A percentile compares a stretch with the other conserved stretches of the same genome.
phyloP scores from a whole-genome alignment of 495 filamentous ascomycete genomes.

The Cercophora scortea region DNA sequence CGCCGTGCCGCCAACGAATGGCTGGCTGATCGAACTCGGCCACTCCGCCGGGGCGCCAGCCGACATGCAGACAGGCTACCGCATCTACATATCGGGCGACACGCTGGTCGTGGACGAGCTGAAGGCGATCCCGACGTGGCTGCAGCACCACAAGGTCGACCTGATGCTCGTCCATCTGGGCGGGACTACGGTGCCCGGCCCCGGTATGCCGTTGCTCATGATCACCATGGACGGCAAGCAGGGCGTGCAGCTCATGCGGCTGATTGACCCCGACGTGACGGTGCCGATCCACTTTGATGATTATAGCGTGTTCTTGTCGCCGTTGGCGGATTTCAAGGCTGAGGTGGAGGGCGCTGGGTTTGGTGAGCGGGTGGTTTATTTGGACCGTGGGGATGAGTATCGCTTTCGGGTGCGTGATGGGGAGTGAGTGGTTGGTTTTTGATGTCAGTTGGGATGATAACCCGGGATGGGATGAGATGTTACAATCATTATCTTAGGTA shows the following conservation, averaged over 20 bases:
- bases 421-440: not conserved
- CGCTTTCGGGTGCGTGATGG: conserved; percentile 37
- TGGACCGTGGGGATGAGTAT: conserved; percentile 55
- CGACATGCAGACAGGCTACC: conserved; percentile 42
- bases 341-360: conserved; percentile 46
- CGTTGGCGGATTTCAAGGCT: conserved; percentile 52
- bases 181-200: conserved; percentile 57
- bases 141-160: conserved; percentile 46
- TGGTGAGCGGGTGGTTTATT: conserved; percentile 47
- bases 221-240: conserved; percentile 67
- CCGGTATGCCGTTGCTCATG: conserved; percentile 51
- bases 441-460: too few species aligned
- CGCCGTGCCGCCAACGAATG: conserved; percentile 64
- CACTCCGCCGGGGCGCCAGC: conserved; percentile 14
- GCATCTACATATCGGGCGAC: conserved; percentile 68
- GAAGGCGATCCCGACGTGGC: conserved; percentile 43
- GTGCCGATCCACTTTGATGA: conserved; percentile 69
- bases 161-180: conserved; percentile 63
- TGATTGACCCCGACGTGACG: conserved; percentile 55
- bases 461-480: too few species aligned
- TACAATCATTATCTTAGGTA: too few species aligned
- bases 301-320: conserved; percentile 54
- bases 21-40: conserved; percentile 64
- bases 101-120: conserved; percentile 61
- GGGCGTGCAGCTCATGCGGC: conserved; percentile 50